Base-by-base conservation (phyloP, 257 asterid genomes). In the Primulina tabacum region DNA sequence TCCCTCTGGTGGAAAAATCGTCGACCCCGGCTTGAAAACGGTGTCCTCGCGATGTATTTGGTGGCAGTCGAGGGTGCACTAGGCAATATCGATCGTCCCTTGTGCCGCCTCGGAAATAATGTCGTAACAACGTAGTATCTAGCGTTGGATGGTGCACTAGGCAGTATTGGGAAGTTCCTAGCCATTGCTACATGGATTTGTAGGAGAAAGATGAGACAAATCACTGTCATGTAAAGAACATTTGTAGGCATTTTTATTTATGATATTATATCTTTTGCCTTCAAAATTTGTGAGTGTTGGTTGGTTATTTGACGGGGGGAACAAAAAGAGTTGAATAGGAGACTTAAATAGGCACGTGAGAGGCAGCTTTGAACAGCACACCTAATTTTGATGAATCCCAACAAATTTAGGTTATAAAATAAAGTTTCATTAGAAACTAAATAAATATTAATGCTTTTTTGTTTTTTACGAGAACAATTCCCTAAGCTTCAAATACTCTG, bases 131-230 rank as follows among this genome's bases (percentile, higher is more conserved):
- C 50, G 7, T 55, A 58, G 12, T n/a, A 8, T 8, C 21, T 14
- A 17, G 72, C 35, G 2, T 53, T 58, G 6, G 62, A 68, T 47
- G 63, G 47, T 56, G 63, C 62, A 37, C 64, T 68, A 33, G 53
- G 72, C 63, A 30, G n/a, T 68, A 53, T 57, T 2, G 84, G 79
- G 32, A 76, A 67, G 24, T 67, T 71, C 61, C 84, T 74, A 18
- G 84, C 82, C 57, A 78, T 52, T 47, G 81, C 67, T 64, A 59
- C 74, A 37, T 58, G 33, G 1, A 58, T 35, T 63, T 73, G 47
- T 50, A 77, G 75, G 14, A 77, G 34, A 65, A 82, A 11, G 62
- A 75, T 7, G 37, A 78, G 52, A 40, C 52, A 40, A 40, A 40
- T 10, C 17, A 75, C 16, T 57, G 60, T 5, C 64, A 73, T 62